Evolutionary conservation across 192 early-diverging fungal species (phyloP).

Genomic region (Entomortierella parvispora): DNA sequence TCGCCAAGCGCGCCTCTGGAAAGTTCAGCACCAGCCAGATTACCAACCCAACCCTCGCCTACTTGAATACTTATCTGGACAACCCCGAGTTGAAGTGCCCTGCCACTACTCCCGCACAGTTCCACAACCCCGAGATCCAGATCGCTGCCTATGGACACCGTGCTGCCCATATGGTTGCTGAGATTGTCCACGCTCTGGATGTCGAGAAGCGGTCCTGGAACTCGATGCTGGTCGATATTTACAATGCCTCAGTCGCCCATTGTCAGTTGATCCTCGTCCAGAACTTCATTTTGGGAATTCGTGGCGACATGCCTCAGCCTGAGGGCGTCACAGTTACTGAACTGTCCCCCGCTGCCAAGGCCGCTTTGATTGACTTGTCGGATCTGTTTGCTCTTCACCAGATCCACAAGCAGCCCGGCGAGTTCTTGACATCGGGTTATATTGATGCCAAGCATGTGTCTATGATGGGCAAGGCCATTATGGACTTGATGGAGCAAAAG

Average conservation of each 20-base stretch:
- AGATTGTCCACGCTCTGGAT: constrained; percentile 72
- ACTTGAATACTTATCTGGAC: constrained; percentile 60
- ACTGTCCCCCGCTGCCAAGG: constrained; percentile 51
- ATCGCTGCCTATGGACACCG: constrained; percentile 82
- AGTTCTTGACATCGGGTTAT: constrained; percentile 68
- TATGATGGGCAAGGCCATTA: constrained; percentile 62
- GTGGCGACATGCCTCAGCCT: constrained; percentile 52
- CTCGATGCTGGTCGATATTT: constrained; percentile 79
- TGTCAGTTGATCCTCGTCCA: constrained; percentile 79
- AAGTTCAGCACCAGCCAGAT: constrained; percentile 57
- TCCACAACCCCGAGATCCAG: constrained; percentile 69
- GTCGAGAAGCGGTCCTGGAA: constrained; percentile 74
- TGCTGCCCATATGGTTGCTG: constrained; percentile 69
- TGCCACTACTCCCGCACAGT: constrained; percentile 57
- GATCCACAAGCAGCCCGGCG: constrained; percentile 76
- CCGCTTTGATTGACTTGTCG: constrained; percentile 57
- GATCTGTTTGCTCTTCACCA: constrained; percentile 68
- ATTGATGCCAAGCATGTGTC: constrained; percentile 60
- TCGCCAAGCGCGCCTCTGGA: constrained; percentile 56
- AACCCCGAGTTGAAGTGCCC: constrained; percentile 71
- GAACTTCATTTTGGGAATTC: constrained; percentile 75
- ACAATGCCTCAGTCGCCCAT: constrained; percentile 78
- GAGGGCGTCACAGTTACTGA: constrained; percentile 38
- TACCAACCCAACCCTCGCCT: constrained; percentile 52
- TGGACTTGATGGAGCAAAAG: constrained; percentile 62